Conservation (phyloP, 768 basidiomycete genomes). For the Pulveroboletus frians region DNA sequence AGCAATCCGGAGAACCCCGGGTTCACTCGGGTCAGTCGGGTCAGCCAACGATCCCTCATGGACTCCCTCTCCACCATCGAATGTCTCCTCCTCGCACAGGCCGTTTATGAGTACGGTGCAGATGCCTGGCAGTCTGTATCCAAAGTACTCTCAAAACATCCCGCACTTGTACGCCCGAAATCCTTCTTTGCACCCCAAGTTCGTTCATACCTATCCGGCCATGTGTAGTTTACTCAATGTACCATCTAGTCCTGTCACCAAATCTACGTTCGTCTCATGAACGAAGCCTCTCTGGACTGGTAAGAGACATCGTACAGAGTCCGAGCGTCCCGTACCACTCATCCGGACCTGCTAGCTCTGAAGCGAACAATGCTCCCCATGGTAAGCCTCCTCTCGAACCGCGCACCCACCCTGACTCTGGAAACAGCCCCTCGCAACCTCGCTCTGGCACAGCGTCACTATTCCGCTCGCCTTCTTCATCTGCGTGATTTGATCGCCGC, state of each 20-base stretch:
- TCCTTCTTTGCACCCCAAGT: conserved; percentile 69
- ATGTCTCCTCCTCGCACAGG: conserved; percentile 78
- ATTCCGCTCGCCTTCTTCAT: conserved; percentile 63
- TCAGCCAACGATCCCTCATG: conserved; percentile 7
- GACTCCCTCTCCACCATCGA: conserved; percentile 44
- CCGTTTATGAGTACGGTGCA: conserved; percentile 77
- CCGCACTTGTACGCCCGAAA: conserved; percentile 58
- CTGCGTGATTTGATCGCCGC: conserved; percentile 62
- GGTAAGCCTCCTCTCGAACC: conserved; percentile 35
- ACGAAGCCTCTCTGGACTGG: conserved; percentile 61
- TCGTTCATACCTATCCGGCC: conserved; percentile 10
- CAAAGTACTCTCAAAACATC: conserved; percentile 62
- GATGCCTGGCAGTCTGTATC: conserved; percentile 65
- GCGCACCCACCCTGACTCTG: conserved; percentile 5
- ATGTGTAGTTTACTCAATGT: conserved; percentile 17
- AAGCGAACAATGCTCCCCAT: conserved; percentile 47
- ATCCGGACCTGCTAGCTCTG: conserved; percentile 33
- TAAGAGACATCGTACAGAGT: conserved; percentile 30
- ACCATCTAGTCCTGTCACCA: conserved; percentile 55
- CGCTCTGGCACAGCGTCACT: conserved; percentile 71
- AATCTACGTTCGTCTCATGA: conserved; percentile 65
- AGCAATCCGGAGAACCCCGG: conserved; percentile 18
- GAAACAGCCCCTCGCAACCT: conserved; percentile 57
- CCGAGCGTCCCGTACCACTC: background rate
- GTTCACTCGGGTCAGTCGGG: conserved; percentile 10